Base-by-base conservation (phyloP, 2,329 filamentous ascomycete species). In the Cytospora piceae region DNA sequence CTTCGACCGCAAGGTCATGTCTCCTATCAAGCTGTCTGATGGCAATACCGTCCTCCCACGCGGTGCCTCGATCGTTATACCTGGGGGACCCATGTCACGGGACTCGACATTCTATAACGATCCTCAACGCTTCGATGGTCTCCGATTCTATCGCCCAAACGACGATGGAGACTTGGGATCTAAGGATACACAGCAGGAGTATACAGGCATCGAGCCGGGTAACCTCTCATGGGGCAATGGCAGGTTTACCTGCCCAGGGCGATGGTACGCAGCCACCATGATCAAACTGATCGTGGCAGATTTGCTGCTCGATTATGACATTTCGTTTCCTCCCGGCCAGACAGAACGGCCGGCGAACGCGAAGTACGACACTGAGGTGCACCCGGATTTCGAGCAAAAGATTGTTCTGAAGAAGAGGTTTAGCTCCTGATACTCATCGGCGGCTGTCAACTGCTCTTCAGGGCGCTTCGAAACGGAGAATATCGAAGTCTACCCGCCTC, bases 241-340 rank as follows among this genome's bases (percentile, higher is more conserved):
- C 17, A 56, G 34, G n/a, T 34, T 34, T 7, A 34, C 53, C 9
- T 56, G 53, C 14, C 53, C 53, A 1, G 53, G 53, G 11, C 53
- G 53, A 20, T 56, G 31, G 20, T 56, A 34, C 14, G 53, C 53
- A 22, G 53, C 29, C 4, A 20, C 15, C 17, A 32, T 34, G 22
- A 56, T 37, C 31, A 56, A 56, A 17, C 11, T 56, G 20, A 34
- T 56, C 29, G 1, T 56, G 8, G 31, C 53, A 6, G 37, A 24
- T 7, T 6, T 56, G 8, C 53, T 56, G 17, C 53, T 56, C 8
- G 34, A 37, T 6, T 56, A 37, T 20, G 53, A 56, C 20, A 37
- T 56, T 56, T 56, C 53, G 2, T 56, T 56, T 17, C 53, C 53
- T n/a, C 53, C 53, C 31, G 53, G 53, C 20, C 53, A 56, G 9